These are phyloP conservation scores for Mycogone perniciosa DNA, from an alignment of 2,329 filamentous ascomycete species.

Conservation along the genomic window DNA sequence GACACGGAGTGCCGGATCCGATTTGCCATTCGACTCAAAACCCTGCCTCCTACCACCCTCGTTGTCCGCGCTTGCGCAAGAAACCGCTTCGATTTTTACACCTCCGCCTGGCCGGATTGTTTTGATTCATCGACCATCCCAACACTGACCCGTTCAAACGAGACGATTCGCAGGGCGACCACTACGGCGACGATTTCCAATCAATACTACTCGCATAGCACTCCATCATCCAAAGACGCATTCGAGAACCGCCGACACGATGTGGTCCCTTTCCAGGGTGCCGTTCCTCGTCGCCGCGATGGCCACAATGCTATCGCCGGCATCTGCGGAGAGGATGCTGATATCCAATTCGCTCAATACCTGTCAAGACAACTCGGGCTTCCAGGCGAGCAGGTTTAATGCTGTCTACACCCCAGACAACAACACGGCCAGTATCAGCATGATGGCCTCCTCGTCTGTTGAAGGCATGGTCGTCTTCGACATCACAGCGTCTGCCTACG, in stretches of 20 bases:
- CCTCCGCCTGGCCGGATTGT: background rate
- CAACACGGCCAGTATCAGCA: conserved; percentile 59
- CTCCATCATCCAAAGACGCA: background rate
- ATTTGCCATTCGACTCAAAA: too few relatives aligned
- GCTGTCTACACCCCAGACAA: conserved; percentile 68
- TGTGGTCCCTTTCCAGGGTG: conserved; percentile 41
- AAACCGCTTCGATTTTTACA: background rate
- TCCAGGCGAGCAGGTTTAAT: conserved; percentile 78
- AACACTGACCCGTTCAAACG: background rate
- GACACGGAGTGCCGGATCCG: too few relatives aligned
- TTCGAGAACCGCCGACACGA: conserved; percentile 22
- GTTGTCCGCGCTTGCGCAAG: too few relatives aligned
- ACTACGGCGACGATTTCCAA: background rate
- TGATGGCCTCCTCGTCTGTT: conserved; percentile 70
- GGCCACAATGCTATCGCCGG: conserved; percentile 34
- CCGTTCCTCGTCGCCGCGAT: conserved; percentile 38
- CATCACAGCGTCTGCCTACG: conserved; percentile 39
- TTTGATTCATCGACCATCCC: background rate
- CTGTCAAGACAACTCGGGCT: conserved; percentile 72
- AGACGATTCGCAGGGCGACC: background rate
- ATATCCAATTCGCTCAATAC: conserved; percentile 71
- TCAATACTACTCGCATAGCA: background rate
- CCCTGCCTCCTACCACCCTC: too few relatives aligned
- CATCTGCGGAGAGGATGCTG: conserved; percentile 56
- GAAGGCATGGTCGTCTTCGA: conserved; percentile 59